Evolutionary conservation across 495 filamentous ascomycete genomes (phyloP).

Genomic region (Penicillium daleae): DNA sequence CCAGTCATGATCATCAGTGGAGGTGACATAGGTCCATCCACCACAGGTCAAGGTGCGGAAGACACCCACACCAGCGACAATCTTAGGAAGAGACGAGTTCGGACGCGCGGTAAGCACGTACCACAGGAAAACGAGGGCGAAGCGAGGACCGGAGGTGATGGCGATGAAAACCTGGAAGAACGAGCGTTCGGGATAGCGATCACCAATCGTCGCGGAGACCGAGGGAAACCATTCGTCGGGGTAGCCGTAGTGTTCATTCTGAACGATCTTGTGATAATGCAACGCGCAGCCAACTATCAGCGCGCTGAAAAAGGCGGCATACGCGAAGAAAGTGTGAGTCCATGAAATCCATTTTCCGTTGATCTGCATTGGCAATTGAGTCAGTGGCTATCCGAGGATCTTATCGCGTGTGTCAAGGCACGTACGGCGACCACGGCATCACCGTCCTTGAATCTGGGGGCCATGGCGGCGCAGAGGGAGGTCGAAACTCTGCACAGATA

Average conservation of each 20-base stretch:
- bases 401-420: conserved; percentile 27
- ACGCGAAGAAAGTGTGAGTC: conserved; percentile 83
- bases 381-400: conserved; percentile 18
- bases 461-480: conserved; percentile 58
- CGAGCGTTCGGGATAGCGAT: conserved; percentile 95
- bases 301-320: conserved; percentile 90
- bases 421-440: conserved; percentile 75
- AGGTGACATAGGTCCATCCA: conserved; percentile 98
- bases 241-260: conserved; percentile 97
- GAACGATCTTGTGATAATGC: conserved; percentile 95
- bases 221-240: conserved; percentile 99
- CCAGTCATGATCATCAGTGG: conserved; percentile 97
- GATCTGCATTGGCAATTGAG: conserved; percentile 49
- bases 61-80: conserved; percentile 77
- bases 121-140: conserved; percentile 89
- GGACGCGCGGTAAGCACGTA: conserved; percentile 84
- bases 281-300: conserved; percentile 80
- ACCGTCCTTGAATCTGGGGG: conserved; percentile 87
- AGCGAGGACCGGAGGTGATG: conserved; percentile 91
- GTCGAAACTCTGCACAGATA: conserved; percentile 25
- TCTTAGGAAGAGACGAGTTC: conserved; percentile 75
- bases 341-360: conserved; percentile 93
- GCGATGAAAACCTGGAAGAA: conserved; percentile 98
- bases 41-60: conserved; percentile 93
- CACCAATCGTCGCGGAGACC: conserved; percentile 97